Percentiles rank a stretch among this genome's conserved stretches.
Conservation (phyloP, 2,329 filamentous ascomycete genomes). For the Zymoseptoria tritici region DNA sequence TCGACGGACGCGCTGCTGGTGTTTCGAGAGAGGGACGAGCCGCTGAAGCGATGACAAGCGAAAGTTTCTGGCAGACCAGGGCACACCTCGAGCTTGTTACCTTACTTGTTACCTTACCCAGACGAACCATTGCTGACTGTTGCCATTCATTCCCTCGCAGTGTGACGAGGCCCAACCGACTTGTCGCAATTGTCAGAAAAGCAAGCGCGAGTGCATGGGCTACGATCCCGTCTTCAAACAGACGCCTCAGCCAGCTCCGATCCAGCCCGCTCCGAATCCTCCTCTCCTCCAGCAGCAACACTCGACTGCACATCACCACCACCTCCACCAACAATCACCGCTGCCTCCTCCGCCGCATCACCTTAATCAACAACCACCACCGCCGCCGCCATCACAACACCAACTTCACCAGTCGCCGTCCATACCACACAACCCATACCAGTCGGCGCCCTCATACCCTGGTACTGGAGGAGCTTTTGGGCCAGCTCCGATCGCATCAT, state of each 20-base stretch:
- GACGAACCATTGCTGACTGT: not conserved
- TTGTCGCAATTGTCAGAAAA: constrained; percentile 85
- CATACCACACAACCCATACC: constrained; percentile 1
- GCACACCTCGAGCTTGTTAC: constrained; percentile 2
- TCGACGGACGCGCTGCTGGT: not conserved
- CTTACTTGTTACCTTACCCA: not conserved
- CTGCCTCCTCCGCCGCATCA: not conserved
- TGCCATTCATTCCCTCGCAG: constrained; percentile 42
- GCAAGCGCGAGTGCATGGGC: constrained; percentile 76
- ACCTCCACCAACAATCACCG: constrained; percentile 15
- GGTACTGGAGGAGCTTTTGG: constrained; percentile 12
- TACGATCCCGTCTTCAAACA: constrained; percentile 85
- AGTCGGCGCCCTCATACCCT: constrained; percentile 7
- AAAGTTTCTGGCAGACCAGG: constrained; percentile 7
- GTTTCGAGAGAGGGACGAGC: constrained; percentile 1
- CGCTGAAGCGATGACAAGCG: constrained; percentile 10
- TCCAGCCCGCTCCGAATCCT: constrained; percentile 59
- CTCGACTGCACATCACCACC: constrained; percentile 21
- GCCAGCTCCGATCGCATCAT: constrained; percentile 1
- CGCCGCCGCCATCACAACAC: not conserved
- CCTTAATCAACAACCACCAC: not conserved
- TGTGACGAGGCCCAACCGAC: constrained; percentile 93
- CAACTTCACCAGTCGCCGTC: not conserved
- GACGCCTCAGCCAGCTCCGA: constrained; percentile 59
- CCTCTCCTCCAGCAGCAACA: constrained; percentile 28